Conservation (phyloP, 139 green algal species). For the Spirogloea muscicola region DNA sequence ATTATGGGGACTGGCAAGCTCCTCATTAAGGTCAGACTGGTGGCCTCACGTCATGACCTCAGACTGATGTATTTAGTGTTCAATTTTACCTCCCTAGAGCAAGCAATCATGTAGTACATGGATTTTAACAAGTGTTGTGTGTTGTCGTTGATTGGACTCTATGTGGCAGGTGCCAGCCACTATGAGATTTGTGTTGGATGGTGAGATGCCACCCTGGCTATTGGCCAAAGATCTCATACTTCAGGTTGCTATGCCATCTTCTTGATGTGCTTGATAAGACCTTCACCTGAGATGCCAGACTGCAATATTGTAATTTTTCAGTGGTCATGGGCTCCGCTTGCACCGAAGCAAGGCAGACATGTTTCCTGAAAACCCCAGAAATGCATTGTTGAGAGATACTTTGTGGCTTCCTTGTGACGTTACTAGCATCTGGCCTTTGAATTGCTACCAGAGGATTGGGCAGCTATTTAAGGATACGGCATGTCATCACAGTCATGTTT, state of each 20-base stretch:
- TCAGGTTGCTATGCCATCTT: slow-evolving; percentile 3
- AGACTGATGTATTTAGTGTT: too few relatives aligned
- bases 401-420: too few relatives aligned
- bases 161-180: slow-evolving; percentile 77
- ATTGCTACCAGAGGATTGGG: too few relatives aligned
- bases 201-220: slow-evolving; percentile 87
- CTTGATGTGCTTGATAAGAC: not conserved
- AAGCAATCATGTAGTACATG: not conserved
- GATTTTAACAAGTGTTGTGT: too few relatives aligned
- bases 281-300: not conserved
- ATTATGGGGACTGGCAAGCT: slow-evolving; percentile 95
- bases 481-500: too few relatives aligned
- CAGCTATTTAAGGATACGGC: too few relatives aligned
- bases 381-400: too few relatives aligned
- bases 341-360: too few relatives aligned
- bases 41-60: too few relatives aligned
- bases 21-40: slow-evolving; percentile 93
- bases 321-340: too few relatives aligned
- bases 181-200: slow-evolving; percentile 89
- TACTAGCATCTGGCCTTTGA: too few relatives aligned
- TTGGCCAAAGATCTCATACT: slow-evolving; percentile 91
- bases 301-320: not conserved
- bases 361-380: too few relatives aligned
- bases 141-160: not conserved
- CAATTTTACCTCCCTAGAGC: not conserved